Conservation (phyloP, 2,329 filamentous ascomycete species). For the Alternaria gaisen region DNA sequence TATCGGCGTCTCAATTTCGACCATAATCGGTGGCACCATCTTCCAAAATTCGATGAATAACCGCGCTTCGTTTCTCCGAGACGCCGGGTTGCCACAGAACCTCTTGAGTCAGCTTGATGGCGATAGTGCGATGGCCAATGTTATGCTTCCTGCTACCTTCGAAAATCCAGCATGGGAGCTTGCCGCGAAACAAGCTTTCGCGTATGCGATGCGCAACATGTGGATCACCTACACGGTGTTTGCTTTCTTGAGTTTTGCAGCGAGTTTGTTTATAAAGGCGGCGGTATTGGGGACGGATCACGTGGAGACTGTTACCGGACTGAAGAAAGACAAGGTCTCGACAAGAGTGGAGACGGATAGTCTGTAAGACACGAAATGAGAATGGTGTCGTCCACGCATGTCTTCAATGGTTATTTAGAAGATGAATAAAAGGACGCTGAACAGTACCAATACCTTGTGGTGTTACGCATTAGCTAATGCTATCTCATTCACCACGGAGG, state of each 20-base stretch:
- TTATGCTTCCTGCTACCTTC: conserved; percentile 63
- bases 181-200: conserved; percentile 55
- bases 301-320: conserved; percentile 58
- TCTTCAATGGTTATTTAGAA: neutral
- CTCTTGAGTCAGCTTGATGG: conserved; percentile 64
- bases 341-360: neutral
- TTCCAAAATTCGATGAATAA: conserved; percentile 69
- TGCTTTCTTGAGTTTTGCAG: conserved; percentile 49
- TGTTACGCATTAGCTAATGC: neutral
- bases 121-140: conserved; percentile 67
- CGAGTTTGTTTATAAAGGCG: conserved; percentile 51
- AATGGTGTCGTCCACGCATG: neutral
- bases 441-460: neutral
- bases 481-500: neutral
- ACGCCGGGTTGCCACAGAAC: conserved; percentile 59
- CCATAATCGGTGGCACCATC: conserved; percentile 61
- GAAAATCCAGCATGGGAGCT: conserved; percentile 55
- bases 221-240: conserved; percentile 59
- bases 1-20: conserved; percentile 57
- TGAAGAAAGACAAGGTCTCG: conserved; percentile 43
- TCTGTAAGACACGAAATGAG: neutral
- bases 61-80: conserved; percentile 57
- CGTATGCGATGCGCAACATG: conserved; percentile 56
- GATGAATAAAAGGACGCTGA: neutral
- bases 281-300: conserved; percentile 55